Evolutionary conservation across 345 rosid genomes (phyloP), one percentile per base, ranked within the genome.

Genomic region (Erodium maritimum): DNA sequence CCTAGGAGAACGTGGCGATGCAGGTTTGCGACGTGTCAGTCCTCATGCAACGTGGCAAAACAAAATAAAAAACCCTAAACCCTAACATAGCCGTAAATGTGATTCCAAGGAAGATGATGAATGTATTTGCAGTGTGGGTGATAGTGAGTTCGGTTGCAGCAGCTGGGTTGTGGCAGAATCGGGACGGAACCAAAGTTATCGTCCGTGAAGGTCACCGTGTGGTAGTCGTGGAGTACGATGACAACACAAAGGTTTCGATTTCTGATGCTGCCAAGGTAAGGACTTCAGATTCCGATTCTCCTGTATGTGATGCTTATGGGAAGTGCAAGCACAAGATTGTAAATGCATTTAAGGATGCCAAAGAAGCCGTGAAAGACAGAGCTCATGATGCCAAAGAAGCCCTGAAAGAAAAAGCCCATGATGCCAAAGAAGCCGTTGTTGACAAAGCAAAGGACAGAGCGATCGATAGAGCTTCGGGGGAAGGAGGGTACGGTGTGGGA

Each of bases 141-240:
- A 65, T 81, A 8, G 46, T 73, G 4, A 67, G 71, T 46, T 79
- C 89, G 1, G 63, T 88, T 10, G 71, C 80, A 19, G 73, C 73
- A 12, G 80, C 91, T n/a, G n/a, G n/a, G n/a, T n/a, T n/a, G n/a
- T n/a, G n/a, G n/a, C n/a, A 50, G 73, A 80, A 48, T 59, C 14
- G 59, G 52, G 16, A 62, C 10, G 81, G 64, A 12, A 79, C 77
- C 29, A 29, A 29, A 11, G 83, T 81, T 17, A 78, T 83, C 19
- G 73, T 84, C 14, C 87, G 82, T 72, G 85, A 79, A 48, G 96
- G 89, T 1, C 91, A 83, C 52, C 69, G 79, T 14, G 79, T 81
- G 3, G 75, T 89, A 5, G 82, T 83, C 3, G 91, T 89, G 12
- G 88, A 85, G 74, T 83, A 68, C 54, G 95, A 87, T 12, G 62